These are phyloP conservation scores for Tuctoria greenei DNA, from an alignment of 176 grass and related monocot species.

Conservation along the genomic window DNA sequence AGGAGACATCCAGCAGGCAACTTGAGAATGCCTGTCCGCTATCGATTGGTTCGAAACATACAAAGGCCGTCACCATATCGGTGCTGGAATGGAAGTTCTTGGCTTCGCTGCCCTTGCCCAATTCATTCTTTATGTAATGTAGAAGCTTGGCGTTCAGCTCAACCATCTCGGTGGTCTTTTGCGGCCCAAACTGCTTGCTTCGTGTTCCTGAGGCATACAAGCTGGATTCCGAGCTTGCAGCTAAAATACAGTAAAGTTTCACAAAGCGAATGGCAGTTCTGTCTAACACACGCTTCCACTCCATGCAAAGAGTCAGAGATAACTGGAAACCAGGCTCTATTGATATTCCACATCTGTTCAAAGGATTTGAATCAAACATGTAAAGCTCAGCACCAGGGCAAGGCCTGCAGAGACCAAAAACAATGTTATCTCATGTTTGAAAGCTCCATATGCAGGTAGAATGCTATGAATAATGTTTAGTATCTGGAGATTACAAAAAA, in stretches of 20 bases:
- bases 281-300: constrained; percentile 50
- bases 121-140: constrained; percentile 40
- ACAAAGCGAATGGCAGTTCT: constrained; percentile 20
- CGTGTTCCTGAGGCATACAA: constrained; percentile 21
- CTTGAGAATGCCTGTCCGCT: constrained; percentile 55
- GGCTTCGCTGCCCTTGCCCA: constrained; percentile 6
- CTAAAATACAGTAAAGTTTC: constrained; percentile 63
- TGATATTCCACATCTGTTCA: constrained; percentile 46
- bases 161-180: constrained; percentile 47
- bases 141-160: constrained; percentile 47
- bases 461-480: not conserved
- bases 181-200: constrained; percentile 42
- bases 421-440: not conserved
- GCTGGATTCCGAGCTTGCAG: constrained; percentile 28
- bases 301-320: constrained; percentile 72
- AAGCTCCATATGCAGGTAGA: not conserved
- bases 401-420: constrained; percentile 55
- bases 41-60: constrained; percentile 44
- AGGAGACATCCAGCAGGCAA: constrained; percentile 71
- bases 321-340: constrained; percentile 55
- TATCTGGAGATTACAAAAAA: not conserved
- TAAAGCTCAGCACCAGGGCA: constrained; percentile 73
- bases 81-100: not conserved
- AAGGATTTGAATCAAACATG: constrained; percentile 47
- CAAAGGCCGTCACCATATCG: constrained; percentile 42